phyloP scores from a whole-genome alignment of 2,329 filamentous ascomycete species.

The Paracorniculantispora psalliotae region DNA sequence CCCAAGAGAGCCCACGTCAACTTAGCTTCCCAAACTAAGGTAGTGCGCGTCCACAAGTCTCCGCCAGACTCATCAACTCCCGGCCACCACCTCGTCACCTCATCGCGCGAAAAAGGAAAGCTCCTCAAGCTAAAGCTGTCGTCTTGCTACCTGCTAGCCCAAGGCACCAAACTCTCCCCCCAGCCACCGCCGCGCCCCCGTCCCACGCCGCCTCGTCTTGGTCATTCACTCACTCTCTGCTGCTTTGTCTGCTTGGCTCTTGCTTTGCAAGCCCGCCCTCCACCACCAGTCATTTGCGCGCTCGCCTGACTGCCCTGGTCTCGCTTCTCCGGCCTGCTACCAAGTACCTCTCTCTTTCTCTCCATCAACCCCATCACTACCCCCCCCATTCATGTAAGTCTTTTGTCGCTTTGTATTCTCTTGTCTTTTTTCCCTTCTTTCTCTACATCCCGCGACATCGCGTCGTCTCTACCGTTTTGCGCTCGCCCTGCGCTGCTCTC shows the following conservation, averaged over 20 bases:
- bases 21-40: no score
- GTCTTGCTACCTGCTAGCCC: no score
- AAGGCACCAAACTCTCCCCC: background rate
- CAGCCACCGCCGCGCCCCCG: slow-evolving; percentile 1
- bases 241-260: slow-evolving; percentile 1
- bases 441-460: background rate
- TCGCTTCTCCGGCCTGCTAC: background rate
- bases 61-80: no score
- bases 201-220: slow-evolving; percentile 5
- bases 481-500: no score
- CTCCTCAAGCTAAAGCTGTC: no score
- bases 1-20: no score
- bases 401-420: background rate
- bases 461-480: background rate
- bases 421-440: background rate
- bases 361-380: background rate
- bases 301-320: background rate
- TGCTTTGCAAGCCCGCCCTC: background rate
- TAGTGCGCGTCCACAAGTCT: no score
- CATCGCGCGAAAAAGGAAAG: no score
- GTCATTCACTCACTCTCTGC: no score
- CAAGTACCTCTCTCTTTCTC: background rate
- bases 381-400: background rate
- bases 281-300: background rate
- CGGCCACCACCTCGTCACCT: no score